Percentiles rank a stretch among this genome's conserved stretches.
phyloP scores from a whole-genome alignment of 164 flowering plant species.

The Dillenia turbinata region DNA sequence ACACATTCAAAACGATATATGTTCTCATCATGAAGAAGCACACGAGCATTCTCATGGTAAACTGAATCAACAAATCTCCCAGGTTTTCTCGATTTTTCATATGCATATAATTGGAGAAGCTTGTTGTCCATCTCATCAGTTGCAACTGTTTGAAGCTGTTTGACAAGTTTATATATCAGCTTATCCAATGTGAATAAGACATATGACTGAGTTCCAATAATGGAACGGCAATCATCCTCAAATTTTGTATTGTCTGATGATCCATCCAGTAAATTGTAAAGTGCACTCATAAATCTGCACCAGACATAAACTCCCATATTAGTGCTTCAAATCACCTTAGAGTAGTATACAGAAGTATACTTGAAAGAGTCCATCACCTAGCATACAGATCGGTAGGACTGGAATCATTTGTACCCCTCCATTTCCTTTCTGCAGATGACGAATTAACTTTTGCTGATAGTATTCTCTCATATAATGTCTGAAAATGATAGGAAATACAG shows the following conservation, averaged over 20 bases:
- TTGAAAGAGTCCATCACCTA: constrained; percentile 38
- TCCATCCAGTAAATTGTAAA: constrained; percentile 84
- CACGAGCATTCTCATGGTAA: constrained; percentile 84
- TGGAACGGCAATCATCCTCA: constrained; percentile 95
- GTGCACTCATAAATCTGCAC: constrained; percentile 77
- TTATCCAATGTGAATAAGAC: constrained; percentile 92
- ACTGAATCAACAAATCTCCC: constrained; percentile 67
- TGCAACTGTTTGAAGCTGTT: constrained; percentile 87
- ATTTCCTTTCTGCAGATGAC: constrained; percentile 62
- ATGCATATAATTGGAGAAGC: constrained; percentile 86
- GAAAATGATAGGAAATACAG: constrained; percentile 12
- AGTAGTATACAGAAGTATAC: not conserved
- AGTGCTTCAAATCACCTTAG: not conserved
- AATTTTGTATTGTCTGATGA: constrained; percentile 87
- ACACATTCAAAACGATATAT: constrained; percentile 89
- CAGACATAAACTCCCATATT: constrained; percentile 5
- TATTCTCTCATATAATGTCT: constrained; percentile 91
- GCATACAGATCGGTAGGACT: constrained; percentile 62
- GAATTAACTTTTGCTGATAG: constrained; percentile 80
- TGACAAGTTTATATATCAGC: constrained; percentile 79
- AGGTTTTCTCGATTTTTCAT: constrained; percentile 73
- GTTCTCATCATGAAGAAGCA: constrained; percentile 84
- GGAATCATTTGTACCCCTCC: constrained; percentile 53
- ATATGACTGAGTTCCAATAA: constrained; percentile 92
- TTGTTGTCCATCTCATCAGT: constrained; percentile 85